Evolutionary conservation across 345 rosid genomes (phyloP).

Genomic region (Syzygium aqueum): DNA sequence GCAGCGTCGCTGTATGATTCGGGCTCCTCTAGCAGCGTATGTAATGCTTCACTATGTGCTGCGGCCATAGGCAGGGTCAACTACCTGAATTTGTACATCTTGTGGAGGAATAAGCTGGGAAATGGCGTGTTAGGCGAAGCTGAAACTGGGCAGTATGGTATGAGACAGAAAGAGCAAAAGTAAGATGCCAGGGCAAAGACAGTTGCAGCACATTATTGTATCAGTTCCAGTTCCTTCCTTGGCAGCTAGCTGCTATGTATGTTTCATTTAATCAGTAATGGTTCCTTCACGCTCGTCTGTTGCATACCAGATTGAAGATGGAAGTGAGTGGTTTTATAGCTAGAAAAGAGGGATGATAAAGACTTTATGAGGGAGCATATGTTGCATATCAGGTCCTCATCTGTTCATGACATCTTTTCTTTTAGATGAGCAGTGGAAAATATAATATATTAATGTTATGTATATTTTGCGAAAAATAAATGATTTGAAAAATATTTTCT

Average conservation of each 20-base stretch:
- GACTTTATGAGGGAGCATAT: neutral
- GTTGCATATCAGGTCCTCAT: neutral
- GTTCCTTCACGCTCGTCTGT: neutral
- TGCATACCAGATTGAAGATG: neutral
- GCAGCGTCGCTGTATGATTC: constrained; percentile 10
- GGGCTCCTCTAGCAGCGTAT: neutral
- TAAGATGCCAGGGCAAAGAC: neutral
- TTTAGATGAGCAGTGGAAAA: neutral
- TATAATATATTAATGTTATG: neutral
- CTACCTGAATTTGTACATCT: neutral
- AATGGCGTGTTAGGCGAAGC: neutral
- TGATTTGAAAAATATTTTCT: neutral
- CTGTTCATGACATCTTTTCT: neutral
- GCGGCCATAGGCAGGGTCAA: neutral
- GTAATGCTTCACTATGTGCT: neutral
- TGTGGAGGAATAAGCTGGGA: neutral
- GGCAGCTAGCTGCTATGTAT: neutral
- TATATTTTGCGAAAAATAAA: neutral
- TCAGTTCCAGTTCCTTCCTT: neutral
- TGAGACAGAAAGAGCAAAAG: neutral
- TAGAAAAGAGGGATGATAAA: neutral
- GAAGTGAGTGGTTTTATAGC: neutral
- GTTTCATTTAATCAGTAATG: neutral
- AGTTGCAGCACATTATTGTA: neutral
- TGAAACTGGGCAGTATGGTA: neutral